A percentile compares a stretch with the other conserved stretches of the same genome.
Conservation (phyloP, 1,139 yeast genomes). For the Kodamaea arcana region DNA sequence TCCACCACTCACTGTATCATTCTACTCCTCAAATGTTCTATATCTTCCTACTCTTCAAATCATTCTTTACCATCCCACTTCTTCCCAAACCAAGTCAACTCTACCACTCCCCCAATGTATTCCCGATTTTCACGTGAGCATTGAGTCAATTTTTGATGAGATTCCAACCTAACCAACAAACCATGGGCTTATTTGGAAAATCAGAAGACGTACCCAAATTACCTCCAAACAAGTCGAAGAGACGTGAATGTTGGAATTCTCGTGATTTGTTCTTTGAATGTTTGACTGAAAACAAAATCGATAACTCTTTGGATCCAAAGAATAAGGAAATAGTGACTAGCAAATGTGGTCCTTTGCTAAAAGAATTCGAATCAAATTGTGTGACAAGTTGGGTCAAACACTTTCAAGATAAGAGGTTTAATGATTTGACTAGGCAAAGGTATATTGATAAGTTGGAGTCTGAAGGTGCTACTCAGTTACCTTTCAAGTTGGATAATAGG, state of each 20-base stretch:
- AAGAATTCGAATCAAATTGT: conserved; percentile 37
- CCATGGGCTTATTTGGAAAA: conserved; percentile 39
- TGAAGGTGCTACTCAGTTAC: conserved; percentile 47
- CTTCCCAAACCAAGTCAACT: no score
- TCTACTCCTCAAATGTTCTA: no score
- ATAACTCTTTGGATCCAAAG: conserved; percentile 42
- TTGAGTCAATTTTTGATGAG: no score
- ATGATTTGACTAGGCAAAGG: conserved; percentile 39
- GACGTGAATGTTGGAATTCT: conserved; percentile 43
- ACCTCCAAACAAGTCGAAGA: conserved; percentile 41
- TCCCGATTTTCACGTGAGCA: no score
- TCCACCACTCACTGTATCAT: no score
- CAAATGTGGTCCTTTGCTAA: conserved; percentile 34
- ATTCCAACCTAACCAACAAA: no score
- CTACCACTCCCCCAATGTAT: no score
- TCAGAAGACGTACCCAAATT: conserved; percentile 22
- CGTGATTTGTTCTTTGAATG: conserved; percentile 43
- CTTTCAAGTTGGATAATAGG: conserved; percentile 36
- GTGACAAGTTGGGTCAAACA: conserved; percentile 45
- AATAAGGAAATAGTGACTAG: conserved; percentile 27
- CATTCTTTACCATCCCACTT: no score
- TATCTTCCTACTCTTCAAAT: no score
- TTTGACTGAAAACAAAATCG: conserved; percentile 36
- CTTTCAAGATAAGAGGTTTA: conserved; percentile 45
- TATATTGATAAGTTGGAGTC: conserved; percentile 42